A percentile compares a stretch with the other conserved stretches of the same genome.
These are phyloP conservation scores for Ceratocystis variospora DNA, from an alignment of 2,329 filamentous ascomycete species.

Conservation along the genomic window DNA sequence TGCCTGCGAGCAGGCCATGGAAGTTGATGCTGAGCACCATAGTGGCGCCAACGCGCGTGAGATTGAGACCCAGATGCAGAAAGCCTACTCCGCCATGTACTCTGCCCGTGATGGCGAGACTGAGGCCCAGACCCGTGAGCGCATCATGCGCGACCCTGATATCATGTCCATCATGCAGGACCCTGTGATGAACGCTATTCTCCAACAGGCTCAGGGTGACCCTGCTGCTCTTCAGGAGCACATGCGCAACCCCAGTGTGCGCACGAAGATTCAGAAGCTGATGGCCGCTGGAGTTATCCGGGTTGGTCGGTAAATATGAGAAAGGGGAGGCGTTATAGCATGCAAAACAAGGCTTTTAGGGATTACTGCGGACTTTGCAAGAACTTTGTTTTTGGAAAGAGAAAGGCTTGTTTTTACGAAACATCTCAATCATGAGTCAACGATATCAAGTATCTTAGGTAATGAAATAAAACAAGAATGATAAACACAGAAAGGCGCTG, in stretches of 20 bases:
- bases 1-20: conserved; percentile 65
- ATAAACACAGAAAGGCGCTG: background rate
- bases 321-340: background rate
- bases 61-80: conserved; percentile 88
- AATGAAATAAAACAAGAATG: conserved; percentile 3
- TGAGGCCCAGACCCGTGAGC: conserved; percentile 86
- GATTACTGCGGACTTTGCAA: conserved; percentile 3
- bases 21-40: conserved; percentile 57
- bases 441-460: conserved; percentile 1
- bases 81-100: conserved; percentile 84
- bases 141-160: conserved; percentile 83
- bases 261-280: conserved; percentile 84
- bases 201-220: conserved; percentile 90
- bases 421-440: conserved; percentile 9
- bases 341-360: background rate
- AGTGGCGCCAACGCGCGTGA: conserved; percentile 70
- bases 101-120: conserved; percentile 83
- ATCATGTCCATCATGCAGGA: conserved; percentile 89
- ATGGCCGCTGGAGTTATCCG: conserved; percentile 86
- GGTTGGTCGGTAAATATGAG: conserved; percentile 38
- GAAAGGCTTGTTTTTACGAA: background rate
- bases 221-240: conserved; percentile 89
- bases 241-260: conserved; percentile 82
- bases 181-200: conserved; percentile 92
- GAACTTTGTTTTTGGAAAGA: background rate